Evolutionary conservation across 352 stramenopile species (phyloP).

Genomic region (Pythium sukuiense): DNA sequence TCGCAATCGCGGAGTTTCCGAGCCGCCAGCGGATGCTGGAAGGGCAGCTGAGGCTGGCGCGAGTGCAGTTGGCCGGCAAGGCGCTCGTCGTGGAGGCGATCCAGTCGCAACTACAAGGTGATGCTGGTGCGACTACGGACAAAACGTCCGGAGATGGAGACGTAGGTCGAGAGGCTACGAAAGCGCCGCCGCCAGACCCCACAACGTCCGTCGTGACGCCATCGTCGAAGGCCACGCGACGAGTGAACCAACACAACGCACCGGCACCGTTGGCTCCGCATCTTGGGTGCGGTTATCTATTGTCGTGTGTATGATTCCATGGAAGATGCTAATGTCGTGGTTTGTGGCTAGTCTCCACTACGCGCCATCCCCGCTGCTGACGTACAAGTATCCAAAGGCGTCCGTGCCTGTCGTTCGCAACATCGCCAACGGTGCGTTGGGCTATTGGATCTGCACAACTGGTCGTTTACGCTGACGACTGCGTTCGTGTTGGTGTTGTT

Average conservation of each 20-base stretch:
- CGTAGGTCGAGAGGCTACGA: background rate
- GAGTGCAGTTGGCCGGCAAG: conserved; percentile 57
- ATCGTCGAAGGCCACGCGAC: background rate
- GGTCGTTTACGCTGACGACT: background rate
- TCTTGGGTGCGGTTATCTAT: conserved; percentile 47
- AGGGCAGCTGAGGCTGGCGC: conserved; percentile 43
- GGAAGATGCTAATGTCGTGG: background rate
- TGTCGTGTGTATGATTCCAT: conserved; percentile 1
- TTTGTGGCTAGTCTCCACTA: conserved; percentile 70
- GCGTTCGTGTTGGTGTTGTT: background rate
- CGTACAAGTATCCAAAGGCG: conserved; percentile 88
- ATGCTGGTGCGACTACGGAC: background rate
- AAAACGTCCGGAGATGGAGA: background rate
- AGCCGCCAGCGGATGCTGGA: conserved; percentile 32
- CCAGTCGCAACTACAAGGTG: background rate
- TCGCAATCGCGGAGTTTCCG: conserved; percentile 51
- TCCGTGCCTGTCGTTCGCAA: conserved; percentile 78
- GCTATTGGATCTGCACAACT: background rate
- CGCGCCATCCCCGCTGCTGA: conserved; percentile 74
- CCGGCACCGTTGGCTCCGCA: conserved; percentile 67
- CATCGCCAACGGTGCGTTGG: conserved; percentile 76
- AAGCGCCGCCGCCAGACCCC: background rate
- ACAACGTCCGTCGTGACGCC: background rate
- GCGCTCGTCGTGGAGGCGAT: conserved; percentile 27
- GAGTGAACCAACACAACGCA: background rate